Percentiles rank a stretch among this genome's conserved stretches.
These are phyloP conservation scores for Panicum hallii DNA, from an alignment of 202 grass and related monocot genomes.

Conservation along the genomic window DNA sequence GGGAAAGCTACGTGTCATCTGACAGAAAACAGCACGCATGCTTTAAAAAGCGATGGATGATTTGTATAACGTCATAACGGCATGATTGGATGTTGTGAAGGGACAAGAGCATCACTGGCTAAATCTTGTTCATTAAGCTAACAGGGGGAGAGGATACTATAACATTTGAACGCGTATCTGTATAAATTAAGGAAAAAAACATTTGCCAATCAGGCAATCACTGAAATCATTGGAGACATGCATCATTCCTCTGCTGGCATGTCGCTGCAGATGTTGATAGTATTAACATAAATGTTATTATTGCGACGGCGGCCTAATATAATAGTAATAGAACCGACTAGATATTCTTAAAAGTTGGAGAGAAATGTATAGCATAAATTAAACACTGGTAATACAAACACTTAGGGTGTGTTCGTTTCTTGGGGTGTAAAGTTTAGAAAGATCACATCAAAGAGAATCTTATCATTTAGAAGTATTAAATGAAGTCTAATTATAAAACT, in stretches of 20 bases:
- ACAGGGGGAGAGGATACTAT: background rate
- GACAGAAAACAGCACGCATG: constrained; percentile 27
- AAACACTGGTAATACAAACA: background rate
- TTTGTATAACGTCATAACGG: constrained; percentile 46
- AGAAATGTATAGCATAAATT: background rate
- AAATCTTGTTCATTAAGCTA: constrained; percentile 60
- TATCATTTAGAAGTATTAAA: too few species aligned
- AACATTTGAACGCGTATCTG: background rate
- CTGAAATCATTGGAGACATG: constrained; percentile 3
- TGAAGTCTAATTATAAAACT: too few species aligned
- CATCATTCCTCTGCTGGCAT: constrained; percentile 23
- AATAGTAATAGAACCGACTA: background rate
- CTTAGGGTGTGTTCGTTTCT: too few species aligned
- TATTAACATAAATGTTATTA: background rate
- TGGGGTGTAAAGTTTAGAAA: too few species aligned
- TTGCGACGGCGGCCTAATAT: background rate
- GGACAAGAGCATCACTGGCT: constrained; percentile 34
- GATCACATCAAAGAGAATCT: too few species aligned
- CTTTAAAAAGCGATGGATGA: constrained; percentile 44
- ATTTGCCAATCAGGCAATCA: background rate
- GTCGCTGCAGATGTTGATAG: background rate
- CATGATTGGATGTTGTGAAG: constrained; percentile 44
- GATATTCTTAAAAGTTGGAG: background rate
- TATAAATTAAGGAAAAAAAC: background rate
- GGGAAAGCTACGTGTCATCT: constrained; percentile 59